phyloP scores from a whole-genome alignment of 768 basidiomycete genomes.

The Mycena floridula region DNA sequence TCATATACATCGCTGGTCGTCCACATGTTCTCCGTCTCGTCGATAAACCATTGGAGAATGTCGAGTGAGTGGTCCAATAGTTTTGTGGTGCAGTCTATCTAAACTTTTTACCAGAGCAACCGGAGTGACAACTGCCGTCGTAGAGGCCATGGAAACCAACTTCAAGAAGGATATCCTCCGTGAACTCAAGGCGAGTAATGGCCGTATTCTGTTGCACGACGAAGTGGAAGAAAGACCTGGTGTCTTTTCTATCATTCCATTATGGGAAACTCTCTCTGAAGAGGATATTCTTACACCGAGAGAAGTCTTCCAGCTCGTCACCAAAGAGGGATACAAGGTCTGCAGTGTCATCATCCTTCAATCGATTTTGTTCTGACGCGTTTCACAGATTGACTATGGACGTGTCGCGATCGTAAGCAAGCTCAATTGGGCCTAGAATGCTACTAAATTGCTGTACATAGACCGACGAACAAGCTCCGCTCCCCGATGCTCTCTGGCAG shows the following conservation, averaged over 20 bases:
- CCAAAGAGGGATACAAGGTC: conserved; percentile 72
- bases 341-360: conserved; percentile 12
- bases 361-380: conserved; percentile 4
- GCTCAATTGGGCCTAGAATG: neutral
- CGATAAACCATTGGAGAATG: conserved; percentile 86
- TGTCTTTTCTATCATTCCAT: conserved; percentile 83
- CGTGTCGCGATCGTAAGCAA: conserved; percentile 80
- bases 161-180: conserved; percentile 85
- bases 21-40: conserved; percentile 89
- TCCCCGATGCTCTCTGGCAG: conserved; percentile 79
- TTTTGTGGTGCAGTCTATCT: neutral
- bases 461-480: conserved; percentile 96
- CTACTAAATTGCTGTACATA: conserved; percentile 20
- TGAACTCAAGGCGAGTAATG: conserved; percentile 67
- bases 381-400: conserved; percentile 68
- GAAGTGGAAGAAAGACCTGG: conserved; percentile 94
- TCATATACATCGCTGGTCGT: conserved; percentile 80
- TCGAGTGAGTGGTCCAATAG: conserved; percentile 61
- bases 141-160: conserved; percentile 85
- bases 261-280: conserved; percentile 86
- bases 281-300: conserved; percentile 83
- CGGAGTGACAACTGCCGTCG: conserved; percentile 83
- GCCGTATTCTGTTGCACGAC: conserved; percentile 87
- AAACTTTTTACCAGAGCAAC: conserved; percentile 57
- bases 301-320: conserved; percentile 74